Conservation (phyloP, 805 yeast genomes). For the Ogataea glucozyma region DNA sequence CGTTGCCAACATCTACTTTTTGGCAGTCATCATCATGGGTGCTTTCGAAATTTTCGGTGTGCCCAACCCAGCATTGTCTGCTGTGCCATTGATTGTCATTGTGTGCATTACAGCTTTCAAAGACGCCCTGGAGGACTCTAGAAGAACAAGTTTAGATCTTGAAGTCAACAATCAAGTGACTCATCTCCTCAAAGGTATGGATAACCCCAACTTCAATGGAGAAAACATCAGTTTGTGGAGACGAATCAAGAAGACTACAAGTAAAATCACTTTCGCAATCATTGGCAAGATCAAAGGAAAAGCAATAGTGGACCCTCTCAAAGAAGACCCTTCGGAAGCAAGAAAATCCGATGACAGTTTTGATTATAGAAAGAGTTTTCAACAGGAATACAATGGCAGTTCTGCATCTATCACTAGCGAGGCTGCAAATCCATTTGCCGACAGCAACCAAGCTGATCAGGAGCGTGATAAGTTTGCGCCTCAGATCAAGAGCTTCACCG, state of each 20-base stretch:
- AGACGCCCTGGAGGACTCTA: constrained; percentile 80
- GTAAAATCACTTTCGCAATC: constrained; percentile 16
- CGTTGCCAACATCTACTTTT: constrained; percentile 87
- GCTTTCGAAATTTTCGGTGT: constrained; percentile 79
- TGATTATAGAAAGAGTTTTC: constrained; percentile 34
- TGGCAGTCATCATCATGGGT: constrained; percentile 77
- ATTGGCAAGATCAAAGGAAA: constrained; percentile 28
- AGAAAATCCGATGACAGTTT: constrained; percentile 37
- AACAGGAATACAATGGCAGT: constrained; percentile 20
- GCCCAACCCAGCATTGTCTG: constrained; percentile 70
- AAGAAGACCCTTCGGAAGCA: constrained; percentile 24
- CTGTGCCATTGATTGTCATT: constrained; percentile 79
- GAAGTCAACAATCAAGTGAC: constrained; percentile 76
- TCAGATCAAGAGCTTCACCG: constrained; percentile 32
- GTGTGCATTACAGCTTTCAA: constrained; percentile 72
- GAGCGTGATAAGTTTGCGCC: constrained; percentile 12
- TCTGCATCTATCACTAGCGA: constrained; percentile 17
- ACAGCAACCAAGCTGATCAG: constrained; percentile 17
- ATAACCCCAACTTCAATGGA: constrained; percentile 61
- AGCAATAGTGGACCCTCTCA: constrained; percentile 27
- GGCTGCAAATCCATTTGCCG: constrained; percentile 28
- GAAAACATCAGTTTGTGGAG: constrained; percentile 72
- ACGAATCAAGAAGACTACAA: constrained; percentile 54
- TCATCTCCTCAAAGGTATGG: constrained; percentile 57
- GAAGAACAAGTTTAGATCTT: constrained; percentile 69